These are phyloP conservation scores for Pseudogymnoascus sp. DNA, from an alignment of 2,329 filamentous ascomycete genomes.

Conservation along the genomic window DNA sequence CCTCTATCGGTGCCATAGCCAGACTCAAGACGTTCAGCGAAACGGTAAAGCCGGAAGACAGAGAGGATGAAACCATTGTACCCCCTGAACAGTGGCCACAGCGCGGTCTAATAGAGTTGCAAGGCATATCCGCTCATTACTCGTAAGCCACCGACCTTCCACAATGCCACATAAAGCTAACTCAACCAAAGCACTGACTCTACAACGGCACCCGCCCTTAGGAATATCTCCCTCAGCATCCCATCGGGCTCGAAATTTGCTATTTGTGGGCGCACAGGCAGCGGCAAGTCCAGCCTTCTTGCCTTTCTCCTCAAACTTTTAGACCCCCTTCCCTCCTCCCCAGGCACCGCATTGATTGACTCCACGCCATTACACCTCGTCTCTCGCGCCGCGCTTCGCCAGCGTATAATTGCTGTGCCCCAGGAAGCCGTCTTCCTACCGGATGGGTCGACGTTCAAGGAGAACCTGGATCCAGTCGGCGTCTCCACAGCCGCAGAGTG, in stretches of 20 bases:
- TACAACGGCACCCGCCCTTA: conserved; percentile 22
- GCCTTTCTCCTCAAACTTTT: conserved; percentile 34
- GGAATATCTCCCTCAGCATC: conserved; percentile 25
- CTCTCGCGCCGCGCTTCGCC: conserved; percentile 35
- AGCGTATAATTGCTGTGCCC: conserved; percentile 42
- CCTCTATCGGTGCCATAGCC: conserved; percentile 5
- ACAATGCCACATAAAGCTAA: neutral
- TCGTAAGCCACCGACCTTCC: conserved; percentile 10
- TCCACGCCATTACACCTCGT: conserved; percentile 30
- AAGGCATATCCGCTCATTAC: conserved; percentile 20
- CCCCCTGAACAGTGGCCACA: conserved; percentile 18
- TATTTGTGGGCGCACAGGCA: conserved; percentile 30
- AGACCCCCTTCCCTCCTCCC: conserved; percentile 20
- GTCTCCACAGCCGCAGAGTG: conserved; percentile 21
- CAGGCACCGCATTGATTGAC: conserved; percentile 39
- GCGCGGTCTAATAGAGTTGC: conserved; percentile 18
- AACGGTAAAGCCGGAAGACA: neutral
- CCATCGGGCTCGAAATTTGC: conserved; percentile 27
- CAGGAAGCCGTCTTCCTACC: conserved; percentile 47
- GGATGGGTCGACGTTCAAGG: conserved; percentile 32
- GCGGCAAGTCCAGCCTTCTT: conserved; percentile 36
- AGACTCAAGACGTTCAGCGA: neutral
- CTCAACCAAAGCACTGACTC: conserved; percentile 13
- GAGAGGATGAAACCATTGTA: neutral
- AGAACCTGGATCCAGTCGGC: conserved; percentile 37